Evolutionary conservation across 2,329 filamentous ascomycete genomes (phyloP).

Genomic region (Tolypocladium capitatum): DNA sequence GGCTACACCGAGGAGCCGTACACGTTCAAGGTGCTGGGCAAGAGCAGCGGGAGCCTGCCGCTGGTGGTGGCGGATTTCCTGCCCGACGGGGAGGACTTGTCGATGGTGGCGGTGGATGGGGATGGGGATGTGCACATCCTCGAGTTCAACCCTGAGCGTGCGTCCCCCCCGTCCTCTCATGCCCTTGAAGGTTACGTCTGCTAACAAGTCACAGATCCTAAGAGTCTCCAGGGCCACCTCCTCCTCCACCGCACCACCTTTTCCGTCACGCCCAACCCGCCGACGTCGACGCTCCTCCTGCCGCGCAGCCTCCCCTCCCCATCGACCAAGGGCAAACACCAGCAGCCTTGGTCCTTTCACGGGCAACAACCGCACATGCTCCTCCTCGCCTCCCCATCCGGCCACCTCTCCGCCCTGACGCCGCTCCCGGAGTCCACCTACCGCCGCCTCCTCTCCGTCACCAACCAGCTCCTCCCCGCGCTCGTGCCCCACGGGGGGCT

Average conservation of each 20-base stretch:
- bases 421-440: conserved; percentile 70
- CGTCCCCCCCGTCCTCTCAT: conserved; percentile 20
- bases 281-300: conserved; percentile 62
- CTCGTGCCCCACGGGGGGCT: conserved; percentile 67
- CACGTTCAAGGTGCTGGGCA: conserved; percentile 84
- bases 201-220: conserved; percentile 52
- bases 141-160: conserved; percentile 91
- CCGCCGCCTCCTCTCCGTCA: conserved; percentile 67
- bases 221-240: conserved; percentile 78
- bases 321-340: conserved; percentile 11
- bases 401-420: conserved; percentile 62
- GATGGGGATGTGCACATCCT: conserved; percentile 79
- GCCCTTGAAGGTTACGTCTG: background rate
- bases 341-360: background rate
- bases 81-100: conserved; percentile 70
- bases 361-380: conserved; percentile 29
- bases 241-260: conserved; percentile 82
- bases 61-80: conserved; percentile 76
- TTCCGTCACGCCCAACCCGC: conserved; percentile 65
- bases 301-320: conserved; percentile 45
- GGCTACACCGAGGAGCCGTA: conserved; percentile 97
- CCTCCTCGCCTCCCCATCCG: conserved; percentile 62
- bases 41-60: conserved; percentile 66
- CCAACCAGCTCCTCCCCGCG: conserved; percentile 64
- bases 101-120: conserved; percentile 70